Conservation (phyloP, 352 stramenopile genomes). For the Paralagenidium karlingii region DNA sequence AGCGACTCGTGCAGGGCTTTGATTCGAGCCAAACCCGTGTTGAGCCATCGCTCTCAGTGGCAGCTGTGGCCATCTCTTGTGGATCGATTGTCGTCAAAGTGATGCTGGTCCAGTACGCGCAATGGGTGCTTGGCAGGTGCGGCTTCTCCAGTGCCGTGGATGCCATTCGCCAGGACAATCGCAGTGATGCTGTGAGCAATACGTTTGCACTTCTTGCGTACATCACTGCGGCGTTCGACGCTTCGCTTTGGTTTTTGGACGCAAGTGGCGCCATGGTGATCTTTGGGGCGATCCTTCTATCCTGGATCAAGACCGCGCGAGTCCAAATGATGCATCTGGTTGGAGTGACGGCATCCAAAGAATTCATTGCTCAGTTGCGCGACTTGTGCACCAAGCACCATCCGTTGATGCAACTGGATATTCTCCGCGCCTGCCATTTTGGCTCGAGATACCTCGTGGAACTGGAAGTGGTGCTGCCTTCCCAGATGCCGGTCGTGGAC, state of each 20-base stretch:
- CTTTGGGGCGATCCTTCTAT: slow-evolving; percentile 88
- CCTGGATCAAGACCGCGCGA: slow-evolving; percentile 85
- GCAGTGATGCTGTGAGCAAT: slow-evolving; percentile 91
- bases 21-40: no score
- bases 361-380: slow-evolving; percentile 87
- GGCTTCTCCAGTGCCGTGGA: slow-evolving; percentile 33
- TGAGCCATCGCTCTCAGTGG: no score
- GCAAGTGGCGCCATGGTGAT: slow-evolving; percentile 86
- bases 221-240: slow-evolving; percentile 27
- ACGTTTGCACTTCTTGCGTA: slow-evolving; percentile 78
- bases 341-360: slow-evolving; percentile 42
- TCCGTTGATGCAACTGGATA: slow-evolving; percentile 73
- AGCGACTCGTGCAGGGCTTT: slow-evolving; percentile 28
- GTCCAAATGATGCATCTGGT: slow-evolving; percentile 78
- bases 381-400: slow-evolving; percentile 65
- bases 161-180: slow-evolving; percentile 85
- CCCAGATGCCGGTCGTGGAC: slow-evolving; percentile 84
- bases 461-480: slow-evolving; percentile 87
- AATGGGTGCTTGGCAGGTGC: slow-evolving; percentile 43
- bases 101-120: no score
- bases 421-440: slow-evolving; percentile 89
- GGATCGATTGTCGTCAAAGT: no score
- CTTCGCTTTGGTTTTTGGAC: slow-evolving; percentile 81
- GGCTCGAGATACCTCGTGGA: slow-evolving; percentile 92
- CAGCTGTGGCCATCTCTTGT: no score